Evolutionary conservation across 257 asterid species (phyloP).

Genomic region (Plantago elongata): DNA sequence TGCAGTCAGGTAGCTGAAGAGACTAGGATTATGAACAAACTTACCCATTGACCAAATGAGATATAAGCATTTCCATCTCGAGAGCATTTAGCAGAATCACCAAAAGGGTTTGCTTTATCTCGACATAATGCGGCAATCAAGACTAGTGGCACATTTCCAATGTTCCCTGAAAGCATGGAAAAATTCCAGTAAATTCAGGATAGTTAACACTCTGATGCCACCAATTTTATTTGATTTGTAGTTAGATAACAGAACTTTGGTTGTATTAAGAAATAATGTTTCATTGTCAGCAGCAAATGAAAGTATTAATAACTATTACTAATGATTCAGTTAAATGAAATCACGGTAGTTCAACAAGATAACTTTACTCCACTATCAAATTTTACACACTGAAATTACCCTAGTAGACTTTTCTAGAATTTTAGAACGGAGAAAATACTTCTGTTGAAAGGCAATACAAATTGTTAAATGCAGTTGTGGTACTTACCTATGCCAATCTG

Average conservation of each 20-base stretch:
- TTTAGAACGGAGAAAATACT: not conserved
- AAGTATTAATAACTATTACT: no score
- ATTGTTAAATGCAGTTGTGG: constrained; percentile 4
- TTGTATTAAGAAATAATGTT: no score
- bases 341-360: not conserved
- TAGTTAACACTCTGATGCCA: constrained; percentile 3
- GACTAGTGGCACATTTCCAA: constrained; percentile 98
- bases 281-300: not conserved
- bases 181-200: constrained; percentile 14
- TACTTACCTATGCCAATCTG: constrained; percentile 88
- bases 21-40: constrained; percentile 18
- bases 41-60: constrained; percentile 99
- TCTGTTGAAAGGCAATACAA: not conserved
- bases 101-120: constrained; percentile 88
- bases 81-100: constrained; percentile 64
- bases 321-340: not conserved
- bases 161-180: constrained; percentile 59
- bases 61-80: constrained; percentile 98
- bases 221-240: not conserved
- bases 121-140: constrained; percentile 89
- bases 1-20: not conserved
- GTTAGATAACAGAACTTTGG: no score
- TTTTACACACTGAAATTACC: not conserved
- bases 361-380: not conserved
- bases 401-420: not conserved